phyloP scores from a whole-genome alignment of 768 basidiomycete genomes.

The Tricholoma terreum region DNA sequence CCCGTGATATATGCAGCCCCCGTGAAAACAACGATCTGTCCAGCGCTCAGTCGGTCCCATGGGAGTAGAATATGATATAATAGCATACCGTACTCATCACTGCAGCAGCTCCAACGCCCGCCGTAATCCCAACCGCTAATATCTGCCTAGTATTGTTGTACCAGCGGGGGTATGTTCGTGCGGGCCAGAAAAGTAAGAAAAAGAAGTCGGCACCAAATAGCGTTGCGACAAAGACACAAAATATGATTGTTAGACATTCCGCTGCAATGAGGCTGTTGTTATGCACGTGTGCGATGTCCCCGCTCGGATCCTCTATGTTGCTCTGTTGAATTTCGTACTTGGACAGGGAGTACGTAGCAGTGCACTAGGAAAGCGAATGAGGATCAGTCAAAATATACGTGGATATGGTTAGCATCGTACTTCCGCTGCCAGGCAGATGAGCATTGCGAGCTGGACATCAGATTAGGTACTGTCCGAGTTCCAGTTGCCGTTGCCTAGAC shows the following conservation, averaged over 20 bases:
- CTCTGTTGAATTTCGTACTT: slow-evolving; percentile 31
- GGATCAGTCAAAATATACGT: neutral
- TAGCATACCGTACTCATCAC: slow-evolving; percentile 30
- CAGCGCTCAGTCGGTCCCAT: neutral
- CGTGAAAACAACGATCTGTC: slow-evolving; percentile 26
- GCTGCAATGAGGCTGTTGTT: slow-evolving; percentile 31
- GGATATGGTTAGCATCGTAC: slow-evolving; percentile 9
- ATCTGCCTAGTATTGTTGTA: slow-evolving; percentile 21
- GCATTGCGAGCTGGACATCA: slow-evolving; percentile 25
- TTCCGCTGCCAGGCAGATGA: slow-evolving; percentile 31
- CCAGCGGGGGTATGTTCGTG: slow-evolving; percentile 30
- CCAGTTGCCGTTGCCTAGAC: neutral
- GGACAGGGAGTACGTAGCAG: slow-evolving; percentile 33
- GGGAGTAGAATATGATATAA: neutral
- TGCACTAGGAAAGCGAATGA: slow-evolving; percentile 16
- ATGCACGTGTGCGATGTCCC: slow-evolving; percentile 21
- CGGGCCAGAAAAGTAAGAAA: slow-evolving; percentile 34
- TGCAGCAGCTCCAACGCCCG: slow-evolving; percentile 26
- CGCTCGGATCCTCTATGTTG: slow-evolving; percentile 21
- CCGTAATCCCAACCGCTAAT: slow-evolving; percentile 21
- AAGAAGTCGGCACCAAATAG: slow-evolving; percentile 36
- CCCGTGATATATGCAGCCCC: slow-evolving; percentile 26
- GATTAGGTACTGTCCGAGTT: neutral
- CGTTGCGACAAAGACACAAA: slow-evolving; percentile 33
- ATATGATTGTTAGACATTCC: slow-evolving; percentile 29